These are phyloP conservation scores for Pichia phayaonensis DNA, from an alignment of 805 yeast species.

Conservation along the genomic window DNA sequence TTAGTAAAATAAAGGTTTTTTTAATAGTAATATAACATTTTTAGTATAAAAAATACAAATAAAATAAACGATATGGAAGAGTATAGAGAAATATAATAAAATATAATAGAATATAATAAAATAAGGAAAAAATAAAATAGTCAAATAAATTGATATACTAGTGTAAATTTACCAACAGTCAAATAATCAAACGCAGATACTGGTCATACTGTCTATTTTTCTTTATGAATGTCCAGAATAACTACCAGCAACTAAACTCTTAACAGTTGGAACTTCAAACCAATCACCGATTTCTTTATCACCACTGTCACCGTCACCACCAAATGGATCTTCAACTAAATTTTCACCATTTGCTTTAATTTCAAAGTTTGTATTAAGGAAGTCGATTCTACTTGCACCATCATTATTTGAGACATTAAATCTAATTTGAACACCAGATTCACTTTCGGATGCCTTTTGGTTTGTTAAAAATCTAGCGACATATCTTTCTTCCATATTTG, in stretches of 20 bases:
- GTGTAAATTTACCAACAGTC: no score
- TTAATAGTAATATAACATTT: not conserved
- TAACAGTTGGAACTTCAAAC: conserved; percentile 34
- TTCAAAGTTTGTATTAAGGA: conserved; percentile 33
- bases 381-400: conserved; percentile 38
- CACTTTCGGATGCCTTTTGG: conserved; percentile 62
- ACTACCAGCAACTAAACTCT: conserved; percentile 43
- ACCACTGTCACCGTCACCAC: conserved; percentile 20
- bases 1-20: not conserved
- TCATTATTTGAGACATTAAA: conserved; percentile 41
- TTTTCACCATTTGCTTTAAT: conserved; percentile 22
- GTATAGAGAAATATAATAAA: not conserved
- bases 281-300: conserved; percentile 19
- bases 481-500: conserved; percentile 50
- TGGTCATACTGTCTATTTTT: no score
- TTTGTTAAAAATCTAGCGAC: conserved; percentile 83
- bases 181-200: no score
- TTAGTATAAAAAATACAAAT: not conserved
- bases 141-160: no score
- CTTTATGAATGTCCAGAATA: conserved; percentile 33
- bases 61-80: not conserved
- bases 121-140: not conserved
- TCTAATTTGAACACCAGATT: conserved; percentile 65
- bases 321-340: conserved; percentile 29
- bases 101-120: not conserved